Base-by-base conservation (phyloP, 2,329 filamentous ascomycete species). In the Talaromyces rugulosus region DNA sequence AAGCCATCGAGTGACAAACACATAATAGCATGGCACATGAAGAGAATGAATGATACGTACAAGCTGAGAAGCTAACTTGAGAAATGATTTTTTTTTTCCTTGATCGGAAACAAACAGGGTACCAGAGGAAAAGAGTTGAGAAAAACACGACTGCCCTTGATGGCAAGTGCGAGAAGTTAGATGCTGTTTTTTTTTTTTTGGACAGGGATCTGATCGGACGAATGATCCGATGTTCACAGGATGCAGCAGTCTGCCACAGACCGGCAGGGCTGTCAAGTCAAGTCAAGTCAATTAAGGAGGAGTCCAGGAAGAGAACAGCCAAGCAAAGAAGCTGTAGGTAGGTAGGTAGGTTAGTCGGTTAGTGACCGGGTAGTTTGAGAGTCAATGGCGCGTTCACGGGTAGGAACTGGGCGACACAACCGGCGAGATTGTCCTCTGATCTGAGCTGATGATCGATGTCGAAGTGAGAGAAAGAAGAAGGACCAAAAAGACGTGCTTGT, bases 41-140 rank as follows among this genome's bases (percentile, higher is more conserved):
- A 63, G 67, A 70, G 68, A 66, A 71, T 64, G 66, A 68, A 72
- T 65, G 57, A 75, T 76, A 77, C 74, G 74, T 77, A 77, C 74
- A 77, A 75, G 75, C 69, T 70, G 69, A 53, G 63, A 60, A 30
- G 63, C 44, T 58, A 58, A 62, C 52, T 52, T 54, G 44, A 47
- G 44, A 47, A 47, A 30, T 7, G n/a, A 7, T 27, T 42, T 40
- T 52, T 52, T 30, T 23, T 55, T 55, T 44, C 40, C 50, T 60
- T 60, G 12, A 51, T 47, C 55, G 14, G 33, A 58, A 57, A 60
- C 47, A 60, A 63, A 63, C 36, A 63, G 36, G 31, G 44, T 47
- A 40, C 55, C 58, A 61, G 44, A 51, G 59, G 58, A 56, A 59
- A 62, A 60, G 50, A 53, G 54, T 58, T 34, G 52, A 55, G 23